Base-by-base conservation (phyloP, 2,329 filamentous ascomycete genomes). In the Daldinia sp. region DNA sequence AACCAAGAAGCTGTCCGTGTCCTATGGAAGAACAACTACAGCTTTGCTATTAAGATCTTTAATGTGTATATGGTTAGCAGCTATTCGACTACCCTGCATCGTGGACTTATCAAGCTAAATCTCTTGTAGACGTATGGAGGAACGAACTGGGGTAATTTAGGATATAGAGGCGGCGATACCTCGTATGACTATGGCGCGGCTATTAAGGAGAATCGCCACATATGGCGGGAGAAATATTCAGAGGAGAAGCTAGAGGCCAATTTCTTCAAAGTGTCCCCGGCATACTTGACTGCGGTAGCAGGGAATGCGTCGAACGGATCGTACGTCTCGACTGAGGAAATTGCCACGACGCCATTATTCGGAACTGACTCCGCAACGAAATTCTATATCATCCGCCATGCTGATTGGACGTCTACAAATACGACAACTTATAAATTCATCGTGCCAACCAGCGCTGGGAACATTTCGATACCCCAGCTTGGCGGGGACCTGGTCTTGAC, bases 211-310 rank as follows among this genome's bases (percentile, higher is more conserved):
- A 89, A 92, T 46, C 86, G 92, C 26, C 86, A 86, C 1, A 82
- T 95, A 2, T 81, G 84, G 30, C 86, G 92, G 1, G 91, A 94
- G 76, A 95, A 95, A 77, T 95, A 93, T 77, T 90, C 89, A 46
- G 92, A 96, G 77, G 82, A 92, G 28, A 96, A 95, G 75, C 85
- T 95, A 0, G 82, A 93, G 69, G 91, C 88, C 28, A 91, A 93
- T 72, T 95, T 95, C 78, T 78, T 93, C 59, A 90, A 90, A 72
- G 90, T 89, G 0, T 92, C 91, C 0, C 90, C 91, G 0, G 88
- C 86, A 0, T 94, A 93, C 73, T 80, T 93, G 18, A 86, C 86
- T 2, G 86, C 89, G 0, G 83, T 81, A 0, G 86, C 89, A 1
- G 84, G 85, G 26, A 66, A 71, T 30, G 39, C 68, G 1, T 72